Evolutionary conservation across 129 eudicot genomes (phyloP).

Genomic region (Pittosporum tobira): DNA sequence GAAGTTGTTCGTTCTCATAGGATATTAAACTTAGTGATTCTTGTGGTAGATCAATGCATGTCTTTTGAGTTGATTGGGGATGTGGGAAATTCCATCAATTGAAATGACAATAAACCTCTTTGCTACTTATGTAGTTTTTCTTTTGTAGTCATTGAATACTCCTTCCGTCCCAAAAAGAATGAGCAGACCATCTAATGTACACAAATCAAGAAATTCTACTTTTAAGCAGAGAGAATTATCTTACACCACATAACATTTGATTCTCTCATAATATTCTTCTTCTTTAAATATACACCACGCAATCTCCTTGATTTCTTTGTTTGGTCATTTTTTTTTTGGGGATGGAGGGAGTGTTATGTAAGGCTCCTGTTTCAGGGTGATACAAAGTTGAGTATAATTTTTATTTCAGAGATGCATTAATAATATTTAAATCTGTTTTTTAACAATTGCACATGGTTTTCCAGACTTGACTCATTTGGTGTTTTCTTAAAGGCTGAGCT

Average conservation of each 20-base stretch:
- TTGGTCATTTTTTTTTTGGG: too few relatives aligned
- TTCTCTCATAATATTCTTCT: too few relatives aligned
- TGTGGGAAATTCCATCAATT: neutral
- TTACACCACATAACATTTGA: too few relatives aligned
- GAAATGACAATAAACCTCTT: neutral
- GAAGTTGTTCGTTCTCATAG: too few relatives aligned
- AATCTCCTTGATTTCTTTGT: too few relatives aligned
- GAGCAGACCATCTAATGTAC: too few relatives aligned
- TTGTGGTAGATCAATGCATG: neutral
- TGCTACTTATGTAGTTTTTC: neutral
- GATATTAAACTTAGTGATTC: neutral
- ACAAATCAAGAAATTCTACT: too few relatives aligned
- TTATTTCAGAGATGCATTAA: neutral
- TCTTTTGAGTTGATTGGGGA: neutral
- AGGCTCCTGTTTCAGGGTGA: neutral
- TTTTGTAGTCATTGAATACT: neutral
- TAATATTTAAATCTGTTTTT: too few relatives aligned
- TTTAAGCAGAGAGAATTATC: too few relatives aligned
- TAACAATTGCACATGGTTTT: neutral
- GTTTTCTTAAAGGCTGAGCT: slow-evolving; percentile 70
- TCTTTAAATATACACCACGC: too few relatives aligned
- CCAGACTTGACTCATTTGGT: neutral
- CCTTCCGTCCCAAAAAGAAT: too few relatives aligned
- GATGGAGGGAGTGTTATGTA: too few relatives aligned
- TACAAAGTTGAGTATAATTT: neutral